Percentiles rank a stretch among this genome's conserved stretches.
These are phyloP conservation scores for Metschnikowia cerradonensis DNA, from an alignment of 805 yeast species.

Conservation along the genomic window DNA sequence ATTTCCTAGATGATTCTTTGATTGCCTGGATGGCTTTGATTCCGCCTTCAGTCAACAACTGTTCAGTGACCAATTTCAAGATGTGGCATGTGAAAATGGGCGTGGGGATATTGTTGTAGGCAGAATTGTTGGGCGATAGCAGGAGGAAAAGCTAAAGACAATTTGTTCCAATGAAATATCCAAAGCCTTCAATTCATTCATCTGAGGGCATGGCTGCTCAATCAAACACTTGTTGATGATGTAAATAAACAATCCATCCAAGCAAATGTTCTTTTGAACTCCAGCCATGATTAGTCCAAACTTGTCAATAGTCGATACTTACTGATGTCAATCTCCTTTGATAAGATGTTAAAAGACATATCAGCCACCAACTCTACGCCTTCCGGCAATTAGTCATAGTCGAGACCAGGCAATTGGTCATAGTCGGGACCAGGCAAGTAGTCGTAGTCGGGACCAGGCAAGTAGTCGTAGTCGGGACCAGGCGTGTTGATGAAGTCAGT, in stretches of 20 bases:
- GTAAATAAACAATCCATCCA: conserved; percentile 91
- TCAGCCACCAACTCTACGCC: conserved; percentile 86
- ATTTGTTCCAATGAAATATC: conserved; percentile 82
- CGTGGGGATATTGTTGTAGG: conserved; percentile 75
- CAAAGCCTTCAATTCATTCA: conserved; percentile 50
- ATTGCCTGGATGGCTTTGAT: too few relatives aligned
- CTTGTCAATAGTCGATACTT: conserved; percentile 54
- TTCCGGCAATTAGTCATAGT: conserved; percentile 36
- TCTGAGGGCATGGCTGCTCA: conserved; percentile 53
- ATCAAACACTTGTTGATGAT: conserved; percentile 80
- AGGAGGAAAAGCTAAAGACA: conserved; percentile 78
- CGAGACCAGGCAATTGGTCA: too few relatives aligned
- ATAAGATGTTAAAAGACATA: conserved; percentile 88
- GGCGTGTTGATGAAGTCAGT: conserved; percentile 67
- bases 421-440: too few relatives aligned
- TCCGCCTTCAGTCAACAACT: conserved; percentile 69
- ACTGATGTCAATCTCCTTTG: conserved; percentile 73
- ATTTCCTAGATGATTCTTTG: too few relatives aligned
- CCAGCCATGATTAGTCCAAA: conserved; percentile 77
- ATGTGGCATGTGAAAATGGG: conserved; percentile 91
- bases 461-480: conserved; percentile 40
- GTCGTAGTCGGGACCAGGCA: too few relatives aligned
- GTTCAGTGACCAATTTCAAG: conserved; percentile 69
- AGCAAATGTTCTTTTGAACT: conserved; percentile 96
- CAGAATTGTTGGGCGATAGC: conserved; percentile 82